These are phyloP conservation scores for Parafenestella ontariensis DNA, from an alignment of 2,329 filamentous ascomycete genomes.

Conservation along the genomic window DNA sequence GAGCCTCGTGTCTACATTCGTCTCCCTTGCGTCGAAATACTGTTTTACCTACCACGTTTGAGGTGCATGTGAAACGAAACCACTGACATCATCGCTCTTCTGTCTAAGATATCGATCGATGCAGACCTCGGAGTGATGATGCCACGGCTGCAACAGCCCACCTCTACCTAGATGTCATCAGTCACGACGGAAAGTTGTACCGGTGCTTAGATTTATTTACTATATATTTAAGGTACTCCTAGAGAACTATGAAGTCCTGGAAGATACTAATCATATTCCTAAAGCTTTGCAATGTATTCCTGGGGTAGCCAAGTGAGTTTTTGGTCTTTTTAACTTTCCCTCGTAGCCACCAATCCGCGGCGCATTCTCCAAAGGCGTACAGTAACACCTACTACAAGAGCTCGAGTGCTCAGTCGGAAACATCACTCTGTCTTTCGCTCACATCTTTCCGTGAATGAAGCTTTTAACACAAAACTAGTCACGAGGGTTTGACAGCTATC, in stretches of 20 bases:
- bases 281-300: too few species aligned
- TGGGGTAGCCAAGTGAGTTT: too few species aligned
- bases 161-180: too few species aligned
- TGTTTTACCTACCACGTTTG: neutral
- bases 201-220: too few species aligned
- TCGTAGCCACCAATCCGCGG: too few species aligned
- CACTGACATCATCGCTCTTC: conserved; percentile 21
- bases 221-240: too few species aligned
- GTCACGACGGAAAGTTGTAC: too few species aligned
- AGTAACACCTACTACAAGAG: neutral
- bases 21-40: neutral
- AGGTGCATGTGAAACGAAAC: conserved; percentile 4
- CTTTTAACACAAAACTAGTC: neutral
- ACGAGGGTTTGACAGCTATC: neutral
- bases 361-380: neutral
- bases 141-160: too few species aligned
- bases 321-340: too few species aligned
- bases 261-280: too few species aligned
- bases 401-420: neutral
- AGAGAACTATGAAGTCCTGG: too few species aligned
- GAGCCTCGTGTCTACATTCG: neutral
- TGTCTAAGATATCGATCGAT: neutral
- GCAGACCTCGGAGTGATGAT: neutral
- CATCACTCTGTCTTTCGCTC: too few species aligned
- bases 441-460: neutral